A percentile compares a stretch with the other conserved stretches of the same genome.
Evolutionary conservation across 23 red algal genomes (phyloP).

Genomic region (Porphyridium purpureum): DNA sequence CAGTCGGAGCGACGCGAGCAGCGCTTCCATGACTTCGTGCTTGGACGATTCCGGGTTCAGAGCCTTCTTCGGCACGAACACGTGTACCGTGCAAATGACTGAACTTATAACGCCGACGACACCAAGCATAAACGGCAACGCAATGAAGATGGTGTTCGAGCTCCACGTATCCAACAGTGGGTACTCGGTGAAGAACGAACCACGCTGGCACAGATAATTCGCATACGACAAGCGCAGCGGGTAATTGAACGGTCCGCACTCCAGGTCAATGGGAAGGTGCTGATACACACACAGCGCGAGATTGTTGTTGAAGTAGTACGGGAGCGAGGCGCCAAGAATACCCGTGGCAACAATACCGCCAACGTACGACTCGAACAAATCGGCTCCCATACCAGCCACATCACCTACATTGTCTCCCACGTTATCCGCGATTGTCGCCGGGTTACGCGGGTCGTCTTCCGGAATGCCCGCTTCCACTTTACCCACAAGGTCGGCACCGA

Average conservation of each 20-base stretch:
- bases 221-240: slow-evolving; percentile 25
- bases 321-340: slow-evolving; percentile 39
- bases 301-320: slow-evolving; percentile 12
- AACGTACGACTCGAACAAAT: slow-evolving; percentile 38
- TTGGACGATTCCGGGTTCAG: slow-evolving; percentile 7
- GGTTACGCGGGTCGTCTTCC: slow-evolving; percentile 73
- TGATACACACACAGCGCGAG: slow-evolving; percentile 30
- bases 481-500: slow-evolving; percentile 71
- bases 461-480: slow-evolving; percentile 76
- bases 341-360: slow-evolving; percentile 12
- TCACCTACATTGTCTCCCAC: slow-evolving; percentile 62
- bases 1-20: slow-evolving; percentile 15
- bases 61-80: slow-evolving; percentile 7
- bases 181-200: slow-evolving; percentile 23
- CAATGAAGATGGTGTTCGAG: slow-evolving; percentile 41
- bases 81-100: slow-evolving; percentile 7
- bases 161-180: slow-evolving; percentile 9
- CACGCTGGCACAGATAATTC: slow-evolving; percentile 24
- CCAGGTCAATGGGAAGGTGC: slow-evolving; percentile 15
- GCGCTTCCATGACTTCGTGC: slow-evolving; percentile 10
- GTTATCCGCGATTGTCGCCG: slow-evolving; percentile 42
- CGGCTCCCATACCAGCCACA: slow-evolving; percentile 26
- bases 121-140: slow-evolving; percentile 41
- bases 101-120: slow-evolving; percentile 8
- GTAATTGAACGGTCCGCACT: slow-evolving; percentile 4